Evolutionary conservation across 169 alveolate species (phyloP).

Genomic region (Plasmodium yoelii): DNA sequence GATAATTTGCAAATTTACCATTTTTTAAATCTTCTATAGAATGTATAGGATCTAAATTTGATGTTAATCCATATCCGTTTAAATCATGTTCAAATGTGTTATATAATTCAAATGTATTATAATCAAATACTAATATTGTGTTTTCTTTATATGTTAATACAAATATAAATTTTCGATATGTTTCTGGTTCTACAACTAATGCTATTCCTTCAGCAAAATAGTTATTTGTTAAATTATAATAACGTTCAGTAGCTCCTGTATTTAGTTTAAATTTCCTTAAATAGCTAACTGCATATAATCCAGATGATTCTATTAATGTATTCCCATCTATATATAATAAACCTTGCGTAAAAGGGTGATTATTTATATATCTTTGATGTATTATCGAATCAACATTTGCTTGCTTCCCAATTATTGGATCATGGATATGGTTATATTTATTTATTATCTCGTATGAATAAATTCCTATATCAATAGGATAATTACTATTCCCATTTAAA

Average conservation of each 20-base stretch:
- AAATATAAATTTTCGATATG: slow-evolving; percentile 72
- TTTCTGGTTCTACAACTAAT: slow-evolving; percentile 79
- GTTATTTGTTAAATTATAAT: slow-evolving; percentile 26
- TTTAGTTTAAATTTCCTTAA: slow-evolving; percentile 66
- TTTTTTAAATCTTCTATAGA: slow-evolving; percentile 15
- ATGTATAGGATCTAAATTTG: slow-evolving; percentile 61
- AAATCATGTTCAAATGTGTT: slow-evolving; percentile 31
- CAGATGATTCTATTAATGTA: slow-evolving; percentile 76
- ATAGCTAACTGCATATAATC: slow-evolving; percentile 64
- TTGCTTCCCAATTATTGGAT: slow-evolving; percentile 15
- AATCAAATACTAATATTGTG: slow-evolving; percentile 73
- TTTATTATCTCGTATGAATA: slow-evolving; percentile 42
- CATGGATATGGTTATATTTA: slow-evolving; percentile 59
- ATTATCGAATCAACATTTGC: slow-evolving; percentile 11
- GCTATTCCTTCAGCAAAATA: slow-evolving; percentile 81
- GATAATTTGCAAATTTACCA: slow-evolving; percentile 54
- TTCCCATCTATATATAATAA: slow-evolving; percentile 55
- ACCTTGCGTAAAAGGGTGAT: slow-evolving; percentile 81
- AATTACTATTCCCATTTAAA: not conserved
- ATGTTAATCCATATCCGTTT: slow-evolving; percentile 81
- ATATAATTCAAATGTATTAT: slow-evolving; percentile 49
- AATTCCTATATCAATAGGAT: slow-evolving; percentile 4
- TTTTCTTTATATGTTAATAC: slow-evolving; percentile 78
- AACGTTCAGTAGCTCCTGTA: slow-evolving; percentile 69
- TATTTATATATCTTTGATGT: not conserved